A percentile compares a stretch with the other conserved stretches of the same genome.
phyloP scores from a whole-genome alignment of 2,329 filamentous ascomycete genomes.

The Fusarium sp. region DNA sequence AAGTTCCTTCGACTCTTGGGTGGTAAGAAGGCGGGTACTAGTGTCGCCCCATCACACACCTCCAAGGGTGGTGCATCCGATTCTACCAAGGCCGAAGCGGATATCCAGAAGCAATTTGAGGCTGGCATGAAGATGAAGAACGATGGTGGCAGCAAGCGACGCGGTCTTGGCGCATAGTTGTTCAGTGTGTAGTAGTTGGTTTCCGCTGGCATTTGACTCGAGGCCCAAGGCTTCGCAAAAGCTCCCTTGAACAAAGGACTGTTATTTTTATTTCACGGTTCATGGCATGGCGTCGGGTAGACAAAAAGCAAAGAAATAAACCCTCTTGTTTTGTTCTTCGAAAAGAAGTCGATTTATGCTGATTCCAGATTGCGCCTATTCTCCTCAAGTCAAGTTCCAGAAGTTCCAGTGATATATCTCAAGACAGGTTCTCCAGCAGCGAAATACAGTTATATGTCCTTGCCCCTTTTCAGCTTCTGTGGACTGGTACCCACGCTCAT shows the following conservation, averaged over 20 bases:
- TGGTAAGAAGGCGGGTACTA: slow-evolving; percentile 60
- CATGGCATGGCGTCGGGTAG: slow-evolving; percentile 48
- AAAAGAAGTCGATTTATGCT: slow-evolving; percentile 40
- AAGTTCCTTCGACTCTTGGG: slow-evolving; percentile 71
- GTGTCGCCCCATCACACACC: slow-evolving; percentile 37
- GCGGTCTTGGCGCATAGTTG: slow-evolving; percentile 65
- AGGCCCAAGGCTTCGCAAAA: slow-evolving; percentile 14
- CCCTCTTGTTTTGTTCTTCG: slow-evolving; percentile 34
- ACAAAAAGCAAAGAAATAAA: slow-evolving; percentile 45
- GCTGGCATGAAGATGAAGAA: slow-evolving; percentile 69
- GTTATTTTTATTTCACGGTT: slow-evolving; percentile 33
- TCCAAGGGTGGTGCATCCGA: slow-evolving; percentile 51
- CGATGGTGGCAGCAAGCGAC: slow-evolving; percentile 63
- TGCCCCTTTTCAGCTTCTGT: slow-evolving; percentile 15
- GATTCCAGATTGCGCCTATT: slow-evolving; percentile 49
- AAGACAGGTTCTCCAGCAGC: slow-evolving; percentile 32
- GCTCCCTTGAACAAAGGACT: slow-evolving; percentile 20
- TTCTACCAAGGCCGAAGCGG: slow-evolving; percentile 61
- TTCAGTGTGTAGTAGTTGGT: not conserved
- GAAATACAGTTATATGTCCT: slow-evolving; percentile 37
- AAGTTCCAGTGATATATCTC: slow-evolving; percentile 42
- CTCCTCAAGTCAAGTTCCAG: slow-evolving; percentile 44
- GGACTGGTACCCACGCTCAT: slow-evolving; percentile 15
- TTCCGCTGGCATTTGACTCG: not conserved
- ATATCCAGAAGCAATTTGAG: slow-evolving; percentile 70